Conservation (phyloP, 768 basidiomycete genomes). For the Calocybe indica region DNA sequence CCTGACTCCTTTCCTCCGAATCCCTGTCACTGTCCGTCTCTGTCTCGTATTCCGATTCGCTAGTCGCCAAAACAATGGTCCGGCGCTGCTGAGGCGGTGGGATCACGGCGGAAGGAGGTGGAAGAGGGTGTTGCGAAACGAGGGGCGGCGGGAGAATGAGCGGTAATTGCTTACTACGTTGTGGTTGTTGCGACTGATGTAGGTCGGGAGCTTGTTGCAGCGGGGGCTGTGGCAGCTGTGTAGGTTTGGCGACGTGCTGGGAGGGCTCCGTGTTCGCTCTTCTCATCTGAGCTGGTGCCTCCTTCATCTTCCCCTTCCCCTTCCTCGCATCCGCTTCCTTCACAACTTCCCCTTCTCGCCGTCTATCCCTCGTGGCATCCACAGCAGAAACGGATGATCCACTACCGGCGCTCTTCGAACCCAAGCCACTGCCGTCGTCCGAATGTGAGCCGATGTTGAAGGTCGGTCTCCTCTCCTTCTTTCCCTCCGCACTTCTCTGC, state of each 20-base stretch:
- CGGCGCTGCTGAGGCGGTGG: conserved; percentile 17
- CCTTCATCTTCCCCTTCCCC: background rate
- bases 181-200: background rate
- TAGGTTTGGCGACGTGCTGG: background rate
- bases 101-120: conserved; percentile 11
- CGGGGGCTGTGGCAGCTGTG: conserved; percentile 10
- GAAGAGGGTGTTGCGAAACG: conserved; percentile 13
- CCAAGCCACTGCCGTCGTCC: conserved; percentile 37
- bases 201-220: conserved; percentile 5
- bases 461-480: conserved; percentile 20
- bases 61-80: conserved; percentile 47
- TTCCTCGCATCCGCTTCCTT: background rate
- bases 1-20: conserved; percentile 1
- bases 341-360: background rate
- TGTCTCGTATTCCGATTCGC: conserved; percentile 50
- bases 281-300: background rate
- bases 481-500: conserved; percentile 3
- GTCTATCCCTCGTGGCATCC: background rate
- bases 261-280: background rate
- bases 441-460: conserved; percentile 61
- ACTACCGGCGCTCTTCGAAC: conserved; percentile 31
- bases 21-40: conserved; percentile 29
- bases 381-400: conserved; percentile 23
- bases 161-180: conserved; percentile 4
- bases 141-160: conserved; percentile 19